Evolutionary conservation across 305 asterid genomes (phyloP).

Genomic region (Fraxinus baroniana): DNA sequence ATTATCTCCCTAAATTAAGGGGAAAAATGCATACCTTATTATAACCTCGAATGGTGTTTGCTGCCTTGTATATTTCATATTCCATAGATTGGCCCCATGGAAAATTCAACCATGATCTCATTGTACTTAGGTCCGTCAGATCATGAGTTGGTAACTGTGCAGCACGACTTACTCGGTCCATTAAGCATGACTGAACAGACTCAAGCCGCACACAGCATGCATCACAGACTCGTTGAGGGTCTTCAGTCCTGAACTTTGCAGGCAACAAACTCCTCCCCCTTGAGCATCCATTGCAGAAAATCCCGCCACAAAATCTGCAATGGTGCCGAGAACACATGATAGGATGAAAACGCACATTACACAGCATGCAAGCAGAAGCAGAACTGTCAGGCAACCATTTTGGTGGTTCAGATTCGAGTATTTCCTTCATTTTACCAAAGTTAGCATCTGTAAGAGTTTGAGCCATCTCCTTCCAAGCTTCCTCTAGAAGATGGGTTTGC

Average conservation of each 20-base stretch:
- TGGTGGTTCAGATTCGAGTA: constrained; percentile 68
- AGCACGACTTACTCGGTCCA: constrained; percentile 72
- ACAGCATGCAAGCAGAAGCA: constrained; percentile 71
- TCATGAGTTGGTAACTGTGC: constrained; percentile 71
- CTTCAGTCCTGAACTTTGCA: constrained; percentile 45
- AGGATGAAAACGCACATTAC: constrained; percentile 69
- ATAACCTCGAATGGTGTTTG: constrained; percentile 63
- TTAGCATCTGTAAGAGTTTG: constrained; percentile 64
- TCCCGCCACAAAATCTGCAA: constrained; percentile 72
- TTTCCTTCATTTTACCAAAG: constrained; percentile 50
- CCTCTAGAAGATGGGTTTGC: constrained; percentile 54
- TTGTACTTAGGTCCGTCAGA: constrained; percentile 69
- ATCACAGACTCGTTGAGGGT: constrained; percentile 73
- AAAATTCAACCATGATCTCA: constrained; percentile 77
- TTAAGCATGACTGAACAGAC: constrained; percentile 57
- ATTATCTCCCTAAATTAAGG: background rate
- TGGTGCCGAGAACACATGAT: constrained; percentile 75
- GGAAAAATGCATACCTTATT: constrained; percentile 37
- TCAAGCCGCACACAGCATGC: constrained; percentile 69
- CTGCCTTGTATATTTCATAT: constrained; percentile 66
- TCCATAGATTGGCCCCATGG: constrained; percentile 87
- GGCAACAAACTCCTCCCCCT: constrained; percentile 73
- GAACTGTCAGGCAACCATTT: constrained; percentile 82
- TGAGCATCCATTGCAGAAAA: constrained; percentile 65
- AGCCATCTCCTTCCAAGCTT: constrained; percentile 79